phyloP scores from a whole-genome alignment of 371 early-diverging fungal species.

The Zychaea mexicana region DNA sequence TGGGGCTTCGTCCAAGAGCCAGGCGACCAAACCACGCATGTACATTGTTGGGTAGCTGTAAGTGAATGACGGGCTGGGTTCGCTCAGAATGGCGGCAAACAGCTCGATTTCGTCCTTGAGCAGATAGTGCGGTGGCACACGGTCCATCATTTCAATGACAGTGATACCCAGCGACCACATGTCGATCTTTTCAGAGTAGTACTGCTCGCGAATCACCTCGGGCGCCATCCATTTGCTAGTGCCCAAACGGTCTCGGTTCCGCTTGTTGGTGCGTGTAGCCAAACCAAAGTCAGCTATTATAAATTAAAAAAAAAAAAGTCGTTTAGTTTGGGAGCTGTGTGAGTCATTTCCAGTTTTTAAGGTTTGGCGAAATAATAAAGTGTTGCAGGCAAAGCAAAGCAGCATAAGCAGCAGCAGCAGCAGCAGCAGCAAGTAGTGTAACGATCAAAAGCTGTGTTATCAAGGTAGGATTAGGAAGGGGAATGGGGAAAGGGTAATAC shows the following conservation, averaged over 20 bases:
- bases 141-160: conserved; percentile 54
- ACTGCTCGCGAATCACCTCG: conserved; percentile 92
- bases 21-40: conserved; percentile 55
- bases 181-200: conserved; percentile 89
- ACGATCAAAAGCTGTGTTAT: too few relatives aligned
- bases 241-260: conserved; percentile 87
- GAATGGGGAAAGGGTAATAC: conserved; percentile 46
- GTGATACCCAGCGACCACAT: conserved; percentile 96
- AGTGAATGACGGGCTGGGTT: conserved; percentile 52
- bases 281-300: conserved; percentile 44
- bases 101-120: conserved; percentile 51
- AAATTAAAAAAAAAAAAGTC: background rate
- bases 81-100: conserved; percentile 41
- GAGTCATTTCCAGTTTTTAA: conserved; percentile 24
- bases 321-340: background rate
- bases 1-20: conserved; percentile 49
- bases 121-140: conserved; percentile 54
- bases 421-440: background rate
- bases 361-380: conserved; percentile 80
- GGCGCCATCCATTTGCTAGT: conserved; percentile 98
- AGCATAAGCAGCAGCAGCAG: too few relatives aligned
- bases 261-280: conserved; percentile 36
- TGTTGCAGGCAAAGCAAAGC: background rate
- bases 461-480: too few relatives aligned
- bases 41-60: conserved; percentile 56